phyloP scores from a whole-genome alignment of 495 filamentous ascomycete species.

The Symbiotaphrina buchneri region DNA sequence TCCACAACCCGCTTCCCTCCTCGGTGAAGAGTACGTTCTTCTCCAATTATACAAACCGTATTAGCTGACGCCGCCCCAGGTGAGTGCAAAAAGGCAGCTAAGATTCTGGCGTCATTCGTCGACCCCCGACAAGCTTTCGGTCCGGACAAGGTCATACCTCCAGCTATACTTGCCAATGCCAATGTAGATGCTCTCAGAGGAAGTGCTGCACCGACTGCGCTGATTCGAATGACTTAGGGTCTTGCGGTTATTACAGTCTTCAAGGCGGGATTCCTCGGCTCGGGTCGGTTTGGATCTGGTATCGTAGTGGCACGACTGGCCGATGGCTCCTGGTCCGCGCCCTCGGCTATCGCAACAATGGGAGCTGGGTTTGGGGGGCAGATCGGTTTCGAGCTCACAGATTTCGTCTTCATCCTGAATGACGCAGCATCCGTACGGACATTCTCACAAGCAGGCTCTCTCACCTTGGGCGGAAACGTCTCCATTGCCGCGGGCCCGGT shows the following conservation, averaged over 20 bases:
- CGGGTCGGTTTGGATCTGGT: slow-evolving; percentile 78
- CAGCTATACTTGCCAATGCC: slow-evolving; percentile 67
- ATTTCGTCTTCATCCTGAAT: slow-evolving; percentile 98
- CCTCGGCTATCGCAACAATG: slow-evolving; percentile 72
- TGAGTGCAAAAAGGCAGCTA: slow-evolving; percentile 79
- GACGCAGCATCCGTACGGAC: slow-evolving; percentile 79
- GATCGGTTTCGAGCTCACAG: slow-evolving; percentile 91
- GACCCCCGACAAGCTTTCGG: slow-evolving; percentile 88
- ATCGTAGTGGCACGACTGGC: slow-evolving; percentile 82
- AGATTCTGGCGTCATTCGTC: slow-evolving; percentile 86
- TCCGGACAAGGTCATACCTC: slow-evolving; percentile 93
- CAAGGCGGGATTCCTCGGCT: slow-evolving; percentile 90
- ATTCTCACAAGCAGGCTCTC: slow-evolving; percentile 74
- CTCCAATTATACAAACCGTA: background rate
- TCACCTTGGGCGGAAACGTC: slow-evolving; percentile 91
- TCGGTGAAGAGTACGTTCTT: slow-evolving; percentile 31
- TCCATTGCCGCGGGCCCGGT: slow-evolving; percentile 87
- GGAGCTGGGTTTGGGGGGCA: slow-evolving; percentile 92
- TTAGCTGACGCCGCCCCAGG: slow-evolving; percentile 17
- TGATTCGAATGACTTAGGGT: slow-evolving; percentile 28
- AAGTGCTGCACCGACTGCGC: background rate
- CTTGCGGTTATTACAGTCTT: slow-evolving; percentile 86
- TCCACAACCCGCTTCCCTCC: slow-evolving; percentile 46
- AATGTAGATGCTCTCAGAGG: slow-evolving; percentile 35
- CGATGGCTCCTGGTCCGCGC: slow-evolving; percentile 86